phyloP scores from a whole-genome alignment of 768 basidiomycete genomes.

The Amanita subjunquillea region DNA sequence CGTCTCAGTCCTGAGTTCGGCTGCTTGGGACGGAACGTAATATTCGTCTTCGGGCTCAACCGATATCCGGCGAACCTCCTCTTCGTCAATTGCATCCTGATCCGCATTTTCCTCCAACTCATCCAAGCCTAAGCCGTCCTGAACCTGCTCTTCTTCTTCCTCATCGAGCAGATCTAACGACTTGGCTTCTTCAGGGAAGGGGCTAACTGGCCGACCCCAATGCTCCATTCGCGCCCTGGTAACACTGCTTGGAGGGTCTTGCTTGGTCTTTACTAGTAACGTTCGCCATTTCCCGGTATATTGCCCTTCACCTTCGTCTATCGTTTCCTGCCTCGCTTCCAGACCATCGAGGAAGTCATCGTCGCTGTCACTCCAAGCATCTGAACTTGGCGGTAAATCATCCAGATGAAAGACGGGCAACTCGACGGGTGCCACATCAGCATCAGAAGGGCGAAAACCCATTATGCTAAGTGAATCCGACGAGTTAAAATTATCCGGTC shows the following conservation, averaged over 20 bases:
- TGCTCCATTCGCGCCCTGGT: slow-evolving; percentile 37
- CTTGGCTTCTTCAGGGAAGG: slow-evolving; percentile 34
- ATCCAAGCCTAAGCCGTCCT: background rate
- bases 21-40: background rate
- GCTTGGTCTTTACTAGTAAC: slow-evolving; percentile 48
- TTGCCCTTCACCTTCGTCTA: slow-evolving; percentile 41
- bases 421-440: slow-evolving; percentile 15
- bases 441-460: slow-evolving; percentile 18
- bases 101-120: background rate
- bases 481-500: background rate
- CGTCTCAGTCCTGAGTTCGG: background rate
- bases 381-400: slow-evolving; percentile 14
- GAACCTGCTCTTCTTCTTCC: slow-evolving; percentile 3
- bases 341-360: slow-evolving; percentile 12
- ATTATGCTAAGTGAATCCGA: slow-evolving; percentile 17
- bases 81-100: slow-evolving; percentile 14
- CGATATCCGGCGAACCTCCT: slow-evolving; percentile 18
- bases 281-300: slow-evolving; percentile 58
- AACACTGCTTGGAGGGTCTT: slow-evolving; percentile 51
- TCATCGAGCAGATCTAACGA: slow-evolving; percentile 14
- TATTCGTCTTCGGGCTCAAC: slow-evolving; percentile 11
- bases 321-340: slow-evolving; percentile 1
- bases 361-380: slow-evolving; percentile 27
- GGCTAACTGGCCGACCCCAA: slow-evolving; percentile 67
- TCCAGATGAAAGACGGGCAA: slow-evolving; percentile 18